phyloP scores from a whole-genome alignment of 1,284 basidiomycete species.

The Vanrija pseudolonga region DNA sequence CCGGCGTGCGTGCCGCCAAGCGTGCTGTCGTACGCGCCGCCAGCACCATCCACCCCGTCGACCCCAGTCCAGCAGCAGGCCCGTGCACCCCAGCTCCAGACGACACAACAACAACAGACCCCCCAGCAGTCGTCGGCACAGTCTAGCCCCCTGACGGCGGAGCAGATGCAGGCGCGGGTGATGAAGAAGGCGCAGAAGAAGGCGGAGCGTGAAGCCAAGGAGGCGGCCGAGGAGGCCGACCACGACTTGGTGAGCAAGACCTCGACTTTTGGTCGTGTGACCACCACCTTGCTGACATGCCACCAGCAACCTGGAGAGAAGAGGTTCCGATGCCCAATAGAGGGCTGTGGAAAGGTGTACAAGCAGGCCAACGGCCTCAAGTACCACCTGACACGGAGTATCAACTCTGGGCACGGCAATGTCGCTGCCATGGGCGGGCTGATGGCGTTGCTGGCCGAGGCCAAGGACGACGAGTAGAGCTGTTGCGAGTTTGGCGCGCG shows the following conservation, averaged over 20 bases:
- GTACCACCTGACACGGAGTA: constrained; percentile 48
- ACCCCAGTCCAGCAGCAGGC: constrained; percentile 22
- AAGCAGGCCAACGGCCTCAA: constrained; percentile 54
- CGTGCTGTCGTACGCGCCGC: constrained; percentile 41
- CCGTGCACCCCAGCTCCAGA: constrained; percentile 26
- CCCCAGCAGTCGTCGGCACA: background rate
- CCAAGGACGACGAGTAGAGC: background rate
- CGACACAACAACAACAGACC: constrained; percentile 27
- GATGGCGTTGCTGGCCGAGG: constrained; percentile 25
- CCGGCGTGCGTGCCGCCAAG: constrained; percentile 42
- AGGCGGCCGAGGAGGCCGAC: constrained; percentile 27
- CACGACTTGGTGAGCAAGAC: constrained; percentile 10
- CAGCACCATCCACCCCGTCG: constrained; percentile 7
- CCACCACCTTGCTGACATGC: background rate
- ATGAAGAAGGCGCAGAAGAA: constrained; percentile 37
- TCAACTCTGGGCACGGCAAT: constrained; percentile 47
- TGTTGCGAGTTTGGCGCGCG: no score
- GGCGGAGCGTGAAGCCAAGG: constrained; percentile 37
- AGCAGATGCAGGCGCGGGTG: constrained; percentile 36
- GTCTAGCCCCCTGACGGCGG: constrained; percentile 18
- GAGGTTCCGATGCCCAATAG: constrained; percentile 57
- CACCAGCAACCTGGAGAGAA: constrained; percentile 46
- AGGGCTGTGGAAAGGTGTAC: constrained; percentile 60
- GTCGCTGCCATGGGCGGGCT: constrained; percentile 40
- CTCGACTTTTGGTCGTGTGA: background rate